These are phyloP conservation scores for Dendrocalamus latiflorus DNA, from an alignment of 202 grass and related monocot genomes.

Conservation along the genomic window DNA sequence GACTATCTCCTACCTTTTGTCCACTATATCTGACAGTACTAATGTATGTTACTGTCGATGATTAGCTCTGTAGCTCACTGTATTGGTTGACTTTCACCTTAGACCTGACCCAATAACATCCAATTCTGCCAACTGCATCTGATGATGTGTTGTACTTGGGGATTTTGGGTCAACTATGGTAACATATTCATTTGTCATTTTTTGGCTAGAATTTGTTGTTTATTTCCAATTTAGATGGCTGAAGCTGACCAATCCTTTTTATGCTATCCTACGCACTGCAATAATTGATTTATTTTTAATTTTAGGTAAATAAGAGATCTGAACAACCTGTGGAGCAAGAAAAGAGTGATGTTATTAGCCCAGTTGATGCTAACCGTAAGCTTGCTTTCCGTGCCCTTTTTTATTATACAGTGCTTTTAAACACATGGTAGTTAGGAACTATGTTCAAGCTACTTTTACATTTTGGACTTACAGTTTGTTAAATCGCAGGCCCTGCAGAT, in stretches of 20 bases:
- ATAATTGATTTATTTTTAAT: constrained; percentile 4
- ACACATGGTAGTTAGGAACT: background rate
- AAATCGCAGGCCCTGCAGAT: constrained; percentile 43
- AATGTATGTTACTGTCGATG: background rate
- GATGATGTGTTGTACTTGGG: background rate
- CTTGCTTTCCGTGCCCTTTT: background rate
- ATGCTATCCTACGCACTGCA: background rate
- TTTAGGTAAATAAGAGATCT: constrained; percentile 45
- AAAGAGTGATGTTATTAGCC: constrained; percentile 80
- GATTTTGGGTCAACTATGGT: background rate
- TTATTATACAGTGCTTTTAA: background rate
- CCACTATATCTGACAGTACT: background rate
- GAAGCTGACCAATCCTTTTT: background rate
- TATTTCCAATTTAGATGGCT: background rate
- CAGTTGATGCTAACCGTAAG: too few species aligned
- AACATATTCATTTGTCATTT: background rate
- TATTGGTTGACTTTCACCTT: background rate
- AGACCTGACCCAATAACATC: background rate
- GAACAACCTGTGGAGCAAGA: constrained; percentile 64
- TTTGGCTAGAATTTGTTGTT: background rate
- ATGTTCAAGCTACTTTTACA: background rate
- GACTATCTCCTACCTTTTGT: background rate
- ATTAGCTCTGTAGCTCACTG: background rate
- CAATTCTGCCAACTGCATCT: background rate
- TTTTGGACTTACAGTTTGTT: background rate